Evolutionary conservation across 2,329 filamentous ascomycete species (phyloP), one percentile per base, ranked within the genome.

Genomic region (Didymella exigua): DNA sequence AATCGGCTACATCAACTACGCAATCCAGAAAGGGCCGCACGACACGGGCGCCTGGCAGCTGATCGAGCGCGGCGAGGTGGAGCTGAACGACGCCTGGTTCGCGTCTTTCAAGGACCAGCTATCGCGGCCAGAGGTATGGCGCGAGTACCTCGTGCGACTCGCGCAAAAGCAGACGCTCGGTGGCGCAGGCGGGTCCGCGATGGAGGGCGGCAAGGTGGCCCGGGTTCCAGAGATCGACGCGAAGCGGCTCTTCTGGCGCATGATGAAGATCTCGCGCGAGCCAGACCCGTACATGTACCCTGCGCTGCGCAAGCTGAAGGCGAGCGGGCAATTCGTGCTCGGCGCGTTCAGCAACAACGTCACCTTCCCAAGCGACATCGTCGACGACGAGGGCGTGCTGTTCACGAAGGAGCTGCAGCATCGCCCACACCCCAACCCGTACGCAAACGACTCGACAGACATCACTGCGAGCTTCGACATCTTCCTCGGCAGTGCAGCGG

Each of bases 281-380:
- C 86, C 89, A 0, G 93, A 99, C 72, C 91, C 91, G 4, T 90
- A 89, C 81, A 95, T 98, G 88, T 91, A 85, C 60, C 92, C 93
- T 0, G 93, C 93, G 1, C 78, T 98, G 34, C 77, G 86, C 67
- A 85, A 82, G 31, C 79, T 99, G 83, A 56, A 84, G 55, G 80
- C 80, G 3, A 63, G 63, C 14, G 64, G 61, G 11, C 58, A 59
- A 19, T 70, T 75, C 38, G 59, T 67, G 42, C 76, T 98, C 1
- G 93, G 88, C 0, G 95, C 93, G 1, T 79, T 98, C 61, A 93
- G 89, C 65, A 98, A 99, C 71, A 98, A 95, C 0, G 86, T 95
- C 23, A 88, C 91, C 21, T 97, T 96, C 67, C 93, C 93, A 0
- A 80, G 83, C 0, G 88, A 83, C 0, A 91, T 97, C 68, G 78